A percentile compares a stretch with the other conserved stretches of the same genome.
These are phyloP conservation scores for Rhododendron simsii DNA, from an alignment of 148 eudicot species.

Conservation along the genomic window DNA sequence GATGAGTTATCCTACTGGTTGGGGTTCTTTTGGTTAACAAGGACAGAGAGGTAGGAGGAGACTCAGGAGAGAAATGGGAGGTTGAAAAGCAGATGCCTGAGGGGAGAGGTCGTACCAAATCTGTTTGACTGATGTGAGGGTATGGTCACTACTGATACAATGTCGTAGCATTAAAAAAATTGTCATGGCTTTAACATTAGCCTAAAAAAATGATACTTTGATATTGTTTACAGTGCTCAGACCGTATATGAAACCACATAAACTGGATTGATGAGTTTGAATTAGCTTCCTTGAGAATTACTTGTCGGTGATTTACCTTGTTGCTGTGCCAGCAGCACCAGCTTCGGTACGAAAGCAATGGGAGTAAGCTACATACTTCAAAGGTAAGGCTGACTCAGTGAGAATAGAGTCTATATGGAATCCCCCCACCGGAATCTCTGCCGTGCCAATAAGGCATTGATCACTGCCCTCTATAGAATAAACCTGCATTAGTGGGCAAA, in stretches of 20 bases:
- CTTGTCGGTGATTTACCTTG: conserved; percentile 43
- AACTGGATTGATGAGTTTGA: not conserved
- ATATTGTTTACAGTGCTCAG: not conserved
- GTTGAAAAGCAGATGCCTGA: too few relatives aligned
- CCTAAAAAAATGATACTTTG: not conserved
- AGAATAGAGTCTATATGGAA: conserved; percentile 19
- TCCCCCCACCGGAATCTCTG: conserved; percentile 13
- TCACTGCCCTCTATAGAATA: conserved; percentile 9
- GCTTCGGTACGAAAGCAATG: conserved; percentile 99
- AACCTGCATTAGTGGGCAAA: conserved; percentile 3
- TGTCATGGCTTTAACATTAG: too few relatives aligned
- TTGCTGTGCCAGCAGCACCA: conserved; percentile 91
- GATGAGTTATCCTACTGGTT: not conserved
- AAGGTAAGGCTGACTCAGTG: conserved; percentile 5
- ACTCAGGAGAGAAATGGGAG: too few relatives aligned
- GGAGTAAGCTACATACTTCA: conserved; percentile 43
- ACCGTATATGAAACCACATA: not conserved
- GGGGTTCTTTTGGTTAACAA: not conserved
- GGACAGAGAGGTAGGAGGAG: not conserved
- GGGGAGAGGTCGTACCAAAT: too few relatives aligned
- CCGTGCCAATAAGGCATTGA: conserved; percentile 11
- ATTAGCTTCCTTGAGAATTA: not conserved
- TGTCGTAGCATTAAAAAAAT: too few relatives aligned
- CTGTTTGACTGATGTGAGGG: too few relatives aligned
- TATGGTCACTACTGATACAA: too few relatives aligned